phyloP scores from a whole-genome alignment of 2,329 filamentous ascomycete species.

The Leptographium galeiforme region DNA sequence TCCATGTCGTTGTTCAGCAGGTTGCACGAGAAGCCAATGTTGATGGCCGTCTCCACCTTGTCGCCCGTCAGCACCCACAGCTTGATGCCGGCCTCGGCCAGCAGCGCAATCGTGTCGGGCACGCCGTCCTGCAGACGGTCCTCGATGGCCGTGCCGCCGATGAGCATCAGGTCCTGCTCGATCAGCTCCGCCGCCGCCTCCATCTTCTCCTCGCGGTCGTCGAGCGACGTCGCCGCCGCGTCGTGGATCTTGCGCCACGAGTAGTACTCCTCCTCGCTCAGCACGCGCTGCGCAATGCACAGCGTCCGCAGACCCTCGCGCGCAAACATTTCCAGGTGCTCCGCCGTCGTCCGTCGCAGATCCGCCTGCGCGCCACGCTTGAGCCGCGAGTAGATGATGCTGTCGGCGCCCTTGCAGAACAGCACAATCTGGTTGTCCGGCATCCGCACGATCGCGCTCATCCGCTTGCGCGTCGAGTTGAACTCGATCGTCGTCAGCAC shows the following conservation, averaged over 20 bases:
- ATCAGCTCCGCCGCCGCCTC: constrained; percentile 83
- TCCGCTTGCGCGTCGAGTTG: constrained; percentile 90
- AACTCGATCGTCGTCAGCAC: constrained; percentile 95
- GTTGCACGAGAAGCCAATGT: constrained; percentile 98
- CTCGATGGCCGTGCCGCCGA: constrained; percentile 94
- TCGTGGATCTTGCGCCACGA: constrained; percentile 82
- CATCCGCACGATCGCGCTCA: constrained; percentile 96
- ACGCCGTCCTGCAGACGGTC: constrained; percentile 94
- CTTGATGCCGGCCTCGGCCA: constrained; percentile 91
- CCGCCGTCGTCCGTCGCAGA: constrained; percentile 69
- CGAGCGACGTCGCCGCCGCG: constrained; percentile 67
- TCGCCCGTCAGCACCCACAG: constrained; percentile 97
- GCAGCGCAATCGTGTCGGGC: constrained; percentile 82
- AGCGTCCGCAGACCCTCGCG: constrained; percentile 88
- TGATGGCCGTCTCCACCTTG: constrained; percentile 98
- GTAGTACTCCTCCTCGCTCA: constrained; percentile 72
- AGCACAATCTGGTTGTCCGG: constrained; percentile 78
- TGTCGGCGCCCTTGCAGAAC: constrained; percentile 96
- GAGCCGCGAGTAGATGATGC: constrained; percentile 87
- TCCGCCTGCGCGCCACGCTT: constrained; percentile 75
- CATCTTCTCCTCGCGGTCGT: constrained; percentile 82
- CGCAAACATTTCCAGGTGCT: constrained; percentile 94
- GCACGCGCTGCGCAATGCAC: constrained; percentile 74
- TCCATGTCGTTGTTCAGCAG: constrained; percentile 97
- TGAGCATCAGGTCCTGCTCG: constrained; percentile 73